Evolutionary conservation across 805 yeast species (phyloP), one percentile per base, ranked within the genome.

Genomic region (Saccharomycopsis fermentans): DNA sequence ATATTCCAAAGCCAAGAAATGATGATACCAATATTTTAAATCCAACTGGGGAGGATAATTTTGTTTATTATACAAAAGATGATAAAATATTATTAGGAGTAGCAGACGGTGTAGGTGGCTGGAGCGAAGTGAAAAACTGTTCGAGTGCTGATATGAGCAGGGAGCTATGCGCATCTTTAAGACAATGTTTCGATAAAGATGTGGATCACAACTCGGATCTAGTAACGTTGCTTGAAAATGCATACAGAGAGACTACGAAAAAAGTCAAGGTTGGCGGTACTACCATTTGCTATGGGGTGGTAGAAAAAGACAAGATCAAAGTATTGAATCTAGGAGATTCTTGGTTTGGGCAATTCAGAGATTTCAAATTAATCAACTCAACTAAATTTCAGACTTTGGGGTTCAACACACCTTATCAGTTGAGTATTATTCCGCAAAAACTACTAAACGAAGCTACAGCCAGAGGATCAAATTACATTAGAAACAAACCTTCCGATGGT

Each of bases 51-150:
- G 95, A 87, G 67, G 95, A 87, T 67, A 87, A 84, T 67, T 82
- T 77, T 65, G 81, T 87, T 59, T 74, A 83, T 29, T 70, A 70
- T 24, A 62, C 65, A 0, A 59, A 60, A 11, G 69, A 67, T 19
- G 75, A 77, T 2, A 71, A 70, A 32, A 62, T 84, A 0, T 80
- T 86, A 4, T 77, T 83, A n/a, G 95, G 92, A 24, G 94, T 87
- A 3, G 72, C 97, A 5, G 99, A 92, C 72, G 99, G 99, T 14
- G 98, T 94, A 3, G 98, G 98, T 16, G 98, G 98, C 2, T 92
- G 98, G 97, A 81, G 87, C 1, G 94, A 88, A 61, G 84, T 87
- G 53, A 97, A 97, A 0, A 86, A 82, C 65, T 97, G 92, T 69
- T 87, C 96, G 1, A 80, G 90, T 59, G 92, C 92, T 6, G 62